A percentile compares a stretch with the other conserved stretches of the same genome.
phyloP scores from a whole-genome alignment of 192 early-diverging fungal species.

The Linderina pennispora region DNA sequence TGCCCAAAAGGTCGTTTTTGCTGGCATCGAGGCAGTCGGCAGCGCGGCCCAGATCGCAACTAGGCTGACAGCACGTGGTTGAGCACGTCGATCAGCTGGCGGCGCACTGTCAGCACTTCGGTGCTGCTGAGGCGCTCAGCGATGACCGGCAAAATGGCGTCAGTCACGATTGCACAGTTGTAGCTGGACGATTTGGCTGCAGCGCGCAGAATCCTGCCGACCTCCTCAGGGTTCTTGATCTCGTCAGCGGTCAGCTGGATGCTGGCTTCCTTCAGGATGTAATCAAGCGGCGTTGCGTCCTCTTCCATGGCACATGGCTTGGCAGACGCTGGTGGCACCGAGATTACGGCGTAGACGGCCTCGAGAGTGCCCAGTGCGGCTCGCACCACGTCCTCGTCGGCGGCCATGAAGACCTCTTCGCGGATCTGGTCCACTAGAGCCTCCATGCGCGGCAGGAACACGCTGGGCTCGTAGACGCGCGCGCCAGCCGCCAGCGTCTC shows the following conservation, averaged over 20 bases:
- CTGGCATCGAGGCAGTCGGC: constrained; percentile 55
- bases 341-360: constrained; percentile 54
- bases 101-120: constrained; percentile 44
- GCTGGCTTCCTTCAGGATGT: constrained; percentile 56
- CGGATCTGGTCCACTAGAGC: constrained; percentile 60
- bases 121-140: constrained; percentile 53
- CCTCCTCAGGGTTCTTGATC: constrained; percentile 60
- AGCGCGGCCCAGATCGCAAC: constrained; percentile 31
- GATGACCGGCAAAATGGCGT: constrained; percentile 57
- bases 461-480: constrained; percentile 65
- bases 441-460: constrained; percentile 61
- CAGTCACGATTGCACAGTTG: constrained; percentile 49
- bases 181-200: constrained; percentile 45
- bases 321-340: constrained; percentile 34
- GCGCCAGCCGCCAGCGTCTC: constrained; percentile 79
- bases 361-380: constrained; percentile 65
- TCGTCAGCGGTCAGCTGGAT: constrained; percentile 51
- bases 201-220: constrained; percentile 59
- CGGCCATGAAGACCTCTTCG: constrained; percentile 68
- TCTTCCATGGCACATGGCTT: constrained; percentile 10
- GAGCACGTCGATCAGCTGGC: constrained; percentile 61
- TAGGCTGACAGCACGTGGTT: constrained; percentile 68
- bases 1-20: constrained; percentile 70
- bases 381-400: constrained; percentile 60
- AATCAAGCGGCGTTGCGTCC: constrained; percentile 30